A percentile compares a stretch with the other conserved stretches of the same genome.
phyloP scores from a whole-genome alignment of 1,139 yeast genomes.

The Debaryomyces sp. region DNA sequence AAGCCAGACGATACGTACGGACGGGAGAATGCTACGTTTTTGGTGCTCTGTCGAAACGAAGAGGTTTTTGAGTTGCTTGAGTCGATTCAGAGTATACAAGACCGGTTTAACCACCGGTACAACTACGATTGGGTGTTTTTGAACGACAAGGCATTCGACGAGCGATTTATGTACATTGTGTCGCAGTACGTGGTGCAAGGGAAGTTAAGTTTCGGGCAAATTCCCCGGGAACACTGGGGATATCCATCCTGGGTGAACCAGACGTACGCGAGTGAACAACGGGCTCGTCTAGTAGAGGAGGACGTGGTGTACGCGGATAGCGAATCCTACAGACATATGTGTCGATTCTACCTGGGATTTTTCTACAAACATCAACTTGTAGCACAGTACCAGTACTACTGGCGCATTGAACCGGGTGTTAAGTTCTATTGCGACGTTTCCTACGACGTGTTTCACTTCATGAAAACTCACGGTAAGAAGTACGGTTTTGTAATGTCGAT shows the following conservation, averaged over 20 bases:
- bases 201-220: conserved; percentile 31
- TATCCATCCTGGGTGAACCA: conserved; percentile 33
- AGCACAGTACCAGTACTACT: conserved; percentile 33
- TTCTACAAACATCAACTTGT: conserved; percentile 36
- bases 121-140: conserved; percentile 40
- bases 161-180: conserved; percentile 26
- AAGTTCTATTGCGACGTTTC: conserved; percentile 30
- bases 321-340: conserved; percentile 41
- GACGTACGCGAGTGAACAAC: conserved; percentile 19
- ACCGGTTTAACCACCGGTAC: conserved; percentile 65
- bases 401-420: conserved; percentile 41
- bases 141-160: conserved; percentile 34
- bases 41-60: conserved; percentile 70
- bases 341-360: conserved; percentile 38
- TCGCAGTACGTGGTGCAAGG: conserved; percentile 24
- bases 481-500: conserved; percentile 32
- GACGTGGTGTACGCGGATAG: conserved; percentile 31
- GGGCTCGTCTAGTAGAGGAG: conserved; percentile 13
- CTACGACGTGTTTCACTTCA: conserved; percentile 31
- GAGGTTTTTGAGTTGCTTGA: conserved; percentile 62
- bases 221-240: conserved; percentile 34
- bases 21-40: conserved; percentile 58
- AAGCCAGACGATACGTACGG: not conserved
- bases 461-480: conserved; percentile 23
- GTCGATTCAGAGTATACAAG: conserved; percentile 68